phyloP scores from a whole-genome alignment of 2,329 filamentous ascomycete species.

The Alternaria arbusti region DNA sequence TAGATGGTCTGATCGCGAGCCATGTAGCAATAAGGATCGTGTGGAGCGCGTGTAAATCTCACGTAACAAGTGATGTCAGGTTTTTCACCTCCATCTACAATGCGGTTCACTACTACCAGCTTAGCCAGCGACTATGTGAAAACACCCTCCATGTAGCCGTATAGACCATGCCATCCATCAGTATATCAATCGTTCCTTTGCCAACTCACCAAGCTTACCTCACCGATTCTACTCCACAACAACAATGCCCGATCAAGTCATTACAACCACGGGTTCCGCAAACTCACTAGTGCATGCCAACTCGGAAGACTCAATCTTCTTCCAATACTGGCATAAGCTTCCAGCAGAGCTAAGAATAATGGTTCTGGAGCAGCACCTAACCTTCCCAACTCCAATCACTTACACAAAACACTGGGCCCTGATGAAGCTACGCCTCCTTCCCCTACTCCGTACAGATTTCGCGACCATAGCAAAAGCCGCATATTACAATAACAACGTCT shows the following conservation, averaged over 20 bases:
- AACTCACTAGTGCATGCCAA: background rate
- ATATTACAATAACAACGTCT: background rate
- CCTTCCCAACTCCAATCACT: background rate
- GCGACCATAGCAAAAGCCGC: background rate
- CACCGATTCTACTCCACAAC: background rate
- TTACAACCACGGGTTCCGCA: background rate
- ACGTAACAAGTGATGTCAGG: background rate
- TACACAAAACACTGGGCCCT: background rate
- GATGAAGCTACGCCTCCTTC: background rate
- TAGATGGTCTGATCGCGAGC: background rate
- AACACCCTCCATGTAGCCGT: background rate
- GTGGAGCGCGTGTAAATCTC: background rate
- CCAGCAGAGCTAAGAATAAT: background rate
- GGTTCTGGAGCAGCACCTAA: background rate
- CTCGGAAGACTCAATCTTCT: background rate
- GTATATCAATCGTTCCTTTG: background rate
- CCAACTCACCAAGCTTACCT: background rate
- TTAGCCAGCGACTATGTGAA: background rate
- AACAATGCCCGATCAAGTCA: background rate
- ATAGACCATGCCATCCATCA: background rate
- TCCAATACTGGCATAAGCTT: background rate
- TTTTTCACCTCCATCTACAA: background rate
- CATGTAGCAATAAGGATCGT: background rate
- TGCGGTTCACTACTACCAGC: background rate
- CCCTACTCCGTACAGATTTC: background rate